These are phyloP conservation scores for Ophiostoma angusticollis DNA, from an alignment of 2,329 filamentous ascomycete genomes.

Conservation along the genomic window DNA sequence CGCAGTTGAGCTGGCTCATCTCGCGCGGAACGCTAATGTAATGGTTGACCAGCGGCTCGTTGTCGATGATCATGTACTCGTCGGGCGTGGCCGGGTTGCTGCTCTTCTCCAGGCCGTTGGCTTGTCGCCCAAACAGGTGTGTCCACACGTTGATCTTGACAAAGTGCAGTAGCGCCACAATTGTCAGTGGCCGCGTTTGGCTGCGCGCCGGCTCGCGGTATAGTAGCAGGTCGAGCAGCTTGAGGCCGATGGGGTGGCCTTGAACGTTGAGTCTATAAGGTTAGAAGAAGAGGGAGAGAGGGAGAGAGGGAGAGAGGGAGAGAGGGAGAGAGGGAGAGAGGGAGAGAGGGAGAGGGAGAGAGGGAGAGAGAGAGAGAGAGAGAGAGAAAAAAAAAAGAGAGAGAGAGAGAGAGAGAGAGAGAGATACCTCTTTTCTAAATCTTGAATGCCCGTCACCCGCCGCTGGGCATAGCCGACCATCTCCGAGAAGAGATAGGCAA, in stretches of 20 bases:
- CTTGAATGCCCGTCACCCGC: conserved; percentile 81
- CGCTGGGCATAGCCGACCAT: conserved; percentile 94
- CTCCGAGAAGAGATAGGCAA: conserved; percentile 91
- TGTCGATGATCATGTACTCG: conserved; percentile 99
- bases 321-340: not conserved
- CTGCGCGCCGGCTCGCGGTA: conserved; percentile 63
- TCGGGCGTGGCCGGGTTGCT: conserved; percentile 69
- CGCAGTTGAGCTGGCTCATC: conserved; percentile 93
- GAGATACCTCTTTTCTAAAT: conserved; percentile 74
- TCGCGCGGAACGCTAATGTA: conserved; percentile 89
- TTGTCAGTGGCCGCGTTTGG: conserved; percentile 67
- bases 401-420: not conserved
- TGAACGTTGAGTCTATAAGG: conserved; percentile 63
- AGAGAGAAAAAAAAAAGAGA: not conserved
- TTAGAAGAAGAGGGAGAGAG: not conserved
- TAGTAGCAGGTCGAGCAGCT: conserved; percentile 87
- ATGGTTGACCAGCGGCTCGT: conserved; percentile 89
- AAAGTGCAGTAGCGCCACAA: conserved; percentile 86
- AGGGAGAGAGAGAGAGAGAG: not conserved
- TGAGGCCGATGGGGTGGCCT: conserved; percentile 87
- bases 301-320: not conserved
- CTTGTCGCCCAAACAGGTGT: conserved; percentile 80
- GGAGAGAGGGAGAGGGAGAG: not conserved
- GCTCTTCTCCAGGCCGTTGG: conserved; percentile 85
- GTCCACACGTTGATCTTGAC: conserved; percentile 88